These are phyloP conservation scores for Myrmaecium sp. DNA, from an alignment of 2,329 filamentous ascomycete genomes.

Conservation along the genomic window DNA sequence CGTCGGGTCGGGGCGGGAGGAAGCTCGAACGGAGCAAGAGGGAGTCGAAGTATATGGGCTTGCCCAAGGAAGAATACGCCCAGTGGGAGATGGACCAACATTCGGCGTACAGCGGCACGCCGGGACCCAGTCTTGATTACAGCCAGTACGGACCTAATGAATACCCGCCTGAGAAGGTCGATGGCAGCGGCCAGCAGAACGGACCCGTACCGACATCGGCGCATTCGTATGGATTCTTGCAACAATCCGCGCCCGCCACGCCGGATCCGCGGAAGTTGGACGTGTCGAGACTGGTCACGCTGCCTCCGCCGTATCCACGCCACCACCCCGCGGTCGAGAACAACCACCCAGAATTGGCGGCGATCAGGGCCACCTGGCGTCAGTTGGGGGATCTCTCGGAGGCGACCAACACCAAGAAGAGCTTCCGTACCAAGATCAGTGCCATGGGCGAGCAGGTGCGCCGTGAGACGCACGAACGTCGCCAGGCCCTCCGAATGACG, in stretches of 20 bases:
- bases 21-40: slow-evolving; percentile 63
- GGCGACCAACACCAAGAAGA: slow-evolving; percentile 49
- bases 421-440: slow-evolving; percentile 32
- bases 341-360: slow-evolving; percentile 73
- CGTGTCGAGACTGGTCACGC: slow-evolving; percentile 77
- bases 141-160: slow-evolving; percentile 34
- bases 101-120: slow-evolving; percentile 12
- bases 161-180: slow-evolving; percentile 49
- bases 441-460: slow-evolving; percentile 35
- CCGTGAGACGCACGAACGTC: slow-evolving; percentile 40
- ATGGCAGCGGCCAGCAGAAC: too few species aligned
- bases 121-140: slow-evolving; percentile 16
- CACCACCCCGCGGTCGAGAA: slow-evolving; percentile 95
- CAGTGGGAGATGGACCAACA: slow-evolving; percentile 42
- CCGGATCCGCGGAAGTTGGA: slow-evolving; percentile 48
- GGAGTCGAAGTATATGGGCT: slow-evolving; percentile 93
- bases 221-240: slow-evolving; percentile 44
- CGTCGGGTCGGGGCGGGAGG: slow-evolving; percentile 44
- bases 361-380: slow-evolving; percentile 58
- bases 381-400: slow-evolving; percentile 58
- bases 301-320: slow-evolving; percentile 84
- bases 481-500: slow-evolving; percentile 50
- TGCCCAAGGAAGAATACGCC: slow-evolving; percentile 51
- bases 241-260: slow-evolving; percentile 27
- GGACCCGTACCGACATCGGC: too few species aligned